phyloP scores from a whole-genome alignment of 805 yeast genomes.

The Pichia scutulata region DNA sequence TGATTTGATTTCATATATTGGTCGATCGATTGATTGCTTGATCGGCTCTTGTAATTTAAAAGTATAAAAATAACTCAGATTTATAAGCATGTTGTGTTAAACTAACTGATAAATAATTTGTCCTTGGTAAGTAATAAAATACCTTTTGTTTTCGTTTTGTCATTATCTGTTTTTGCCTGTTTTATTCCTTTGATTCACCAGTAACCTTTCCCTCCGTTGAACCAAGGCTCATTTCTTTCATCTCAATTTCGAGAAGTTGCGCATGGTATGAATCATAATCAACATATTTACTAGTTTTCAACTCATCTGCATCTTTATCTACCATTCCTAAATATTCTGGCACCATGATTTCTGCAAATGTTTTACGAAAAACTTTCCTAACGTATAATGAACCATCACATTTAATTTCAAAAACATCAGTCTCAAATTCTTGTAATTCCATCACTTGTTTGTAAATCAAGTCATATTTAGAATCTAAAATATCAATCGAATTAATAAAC shows the following conservation, averaged over 20 bases:
- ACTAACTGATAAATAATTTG: too few species aligned
- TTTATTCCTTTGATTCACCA: too few species aligned
- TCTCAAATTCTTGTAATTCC: not conserved
- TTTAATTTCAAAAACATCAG: not conserved
- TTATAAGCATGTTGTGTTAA: too few species aligned
- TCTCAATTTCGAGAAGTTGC: not conserved
- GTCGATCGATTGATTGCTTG: too few species aligned
- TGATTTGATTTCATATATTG: too few species aligned
- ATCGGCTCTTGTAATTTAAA: too few species aligned
- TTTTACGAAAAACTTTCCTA: not conserved
- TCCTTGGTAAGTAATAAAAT: too few species aligned
- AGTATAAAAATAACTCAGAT: too few species aligned
- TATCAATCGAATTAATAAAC: slow-evolving; percentile 1
- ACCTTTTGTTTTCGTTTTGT: too few species aligned
- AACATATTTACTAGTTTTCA: too few species aligned
- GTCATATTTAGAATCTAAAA: not conserved
- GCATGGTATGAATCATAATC: not conserved
- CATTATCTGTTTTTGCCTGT: too few species aligned
- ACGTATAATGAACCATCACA: not conserved
- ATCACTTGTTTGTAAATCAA: not conserved
- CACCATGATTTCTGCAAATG: not conserved
- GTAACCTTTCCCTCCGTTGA: too few species aligned
- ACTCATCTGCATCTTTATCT: not conserved
- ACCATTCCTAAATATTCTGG: not conserved
- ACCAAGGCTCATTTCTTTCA: not conserved